phyloP scores from a whole-genome alignment of 352 stramenopile species.

The Phytophthora capsici region DNA sequence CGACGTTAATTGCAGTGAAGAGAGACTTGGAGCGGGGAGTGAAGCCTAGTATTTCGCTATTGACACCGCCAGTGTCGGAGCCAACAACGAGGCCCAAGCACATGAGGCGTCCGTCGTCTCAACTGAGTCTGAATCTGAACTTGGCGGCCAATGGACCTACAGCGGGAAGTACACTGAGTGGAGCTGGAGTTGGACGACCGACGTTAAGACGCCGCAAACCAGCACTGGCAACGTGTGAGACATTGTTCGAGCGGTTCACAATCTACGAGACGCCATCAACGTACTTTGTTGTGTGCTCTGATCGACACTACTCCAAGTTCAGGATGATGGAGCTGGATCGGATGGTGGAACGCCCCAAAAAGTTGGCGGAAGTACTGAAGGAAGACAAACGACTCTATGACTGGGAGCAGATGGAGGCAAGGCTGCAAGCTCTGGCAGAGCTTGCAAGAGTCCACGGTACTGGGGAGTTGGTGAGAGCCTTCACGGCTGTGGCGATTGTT shows the following conservation, averaged over 20 bases:
- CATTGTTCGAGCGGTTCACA: conserved; percentile 83
- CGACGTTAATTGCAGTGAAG: conserved; percentile 80
- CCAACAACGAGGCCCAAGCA: conserved; percentile 35
- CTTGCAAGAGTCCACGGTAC: conserved; percentile 43
- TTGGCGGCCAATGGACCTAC: conserved; percentile 26
- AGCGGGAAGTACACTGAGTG: conserved; percentile 20
- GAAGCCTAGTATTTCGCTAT: conserved; percentile 61
- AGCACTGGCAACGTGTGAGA: conserved; percentile 63
- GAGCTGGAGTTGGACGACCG: conserved; percentile 28
- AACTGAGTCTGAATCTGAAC: conserved; percentile 39
- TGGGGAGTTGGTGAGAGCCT: conserved; percentile 61
- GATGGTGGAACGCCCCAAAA: conserved; percentile 63
- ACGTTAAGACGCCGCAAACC: conserved; percentile 70
- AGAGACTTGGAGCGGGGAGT: conserved; percentile 72
- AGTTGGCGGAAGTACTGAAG: conserved; percentile 60
- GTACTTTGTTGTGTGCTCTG: conserved; percentile 86
- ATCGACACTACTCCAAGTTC: conserved; percentile 85
- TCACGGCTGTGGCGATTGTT: conserved; percentile 96
- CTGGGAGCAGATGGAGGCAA: conserved; percentile 85
- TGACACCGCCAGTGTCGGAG: conserved; percentile 61
- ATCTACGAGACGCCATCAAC: conserved; percentile 80
- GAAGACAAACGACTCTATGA: conserved; percentile 74
- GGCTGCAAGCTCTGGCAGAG: conserved; percentile 70
- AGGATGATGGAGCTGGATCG: conserved; percentile 78
- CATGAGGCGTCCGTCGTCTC: conserved; percentile 41